phyloP scores from a whole-genome alignment of 495 filamentous ascomycete species.

The Saxophila tyrrhenica region DNA sequence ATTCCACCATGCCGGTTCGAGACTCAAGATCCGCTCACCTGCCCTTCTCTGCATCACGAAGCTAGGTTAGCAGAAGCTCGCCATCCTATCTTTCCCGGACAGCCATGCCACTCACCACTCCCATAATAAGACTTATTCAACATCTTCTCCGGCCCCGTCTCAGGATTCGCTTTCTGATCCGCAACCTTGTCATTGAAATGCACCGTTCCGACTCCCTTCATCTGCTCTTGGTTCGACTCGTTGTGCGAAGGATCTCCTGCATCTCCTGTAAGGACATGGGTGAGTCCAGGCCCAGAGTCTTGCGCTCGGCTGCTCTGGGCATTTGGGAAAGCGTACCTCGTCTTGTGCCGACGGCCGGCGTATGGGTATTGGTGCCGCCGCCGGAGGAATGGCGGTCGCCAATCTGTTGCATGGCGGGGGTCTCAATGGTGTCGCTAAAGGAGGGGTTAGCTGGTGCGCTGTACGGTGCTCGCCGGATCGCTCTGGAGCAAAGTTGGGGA shows the following conservation, averaged over 20 bases:
- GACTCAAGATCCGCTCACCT: too few species aligned
- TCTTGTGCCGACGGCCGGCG: slow-evolving; percentile 13
- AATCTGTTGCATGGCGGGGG: slow-evolving; percentile 21
- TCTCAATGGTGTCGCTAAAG: slow-evolving; percentile 20
- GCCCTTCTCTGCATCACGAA: neutral
- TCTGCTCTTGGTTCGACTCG: neutral
- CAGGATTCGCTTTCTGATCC: slow-evolving; percentile 8
- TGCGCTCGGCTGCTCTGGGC: too few species aligned
- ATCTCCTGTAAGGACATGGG: neutral
- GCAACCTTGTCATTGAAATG: slow-evolving; percentile 6
- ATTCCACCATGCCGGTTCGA: too few species aligned
- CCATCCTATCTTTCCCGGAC: neutral
- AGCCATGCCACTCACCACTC: neutral
- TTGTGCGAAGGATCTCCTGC: neutral
- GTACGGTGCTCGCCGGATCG: too few species aligned
- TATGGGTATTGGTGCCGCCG: slow-evolving; percentile 22
- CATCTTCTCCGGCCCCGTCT: neutral
- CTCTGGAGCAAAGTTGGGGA: neutral
- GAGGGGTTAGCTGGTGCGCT: neutral
- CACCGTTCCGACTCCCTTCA: slow-evolving; percentile 8
- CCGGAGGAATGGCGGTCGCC: slow-evolving; percentile 22
- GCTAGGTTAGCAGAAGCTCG: neutral
- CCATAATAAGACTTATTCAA: slow-evolving; percentile 14
- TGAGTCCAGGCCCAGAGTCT: neutral
- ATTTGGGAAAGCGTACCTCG: slow-evolving; percentile 9